phyloP scores from a whole-genome alignment of 2,329 filamentous ascomycete species.

The Colletotrichum trifolii region DNA sequence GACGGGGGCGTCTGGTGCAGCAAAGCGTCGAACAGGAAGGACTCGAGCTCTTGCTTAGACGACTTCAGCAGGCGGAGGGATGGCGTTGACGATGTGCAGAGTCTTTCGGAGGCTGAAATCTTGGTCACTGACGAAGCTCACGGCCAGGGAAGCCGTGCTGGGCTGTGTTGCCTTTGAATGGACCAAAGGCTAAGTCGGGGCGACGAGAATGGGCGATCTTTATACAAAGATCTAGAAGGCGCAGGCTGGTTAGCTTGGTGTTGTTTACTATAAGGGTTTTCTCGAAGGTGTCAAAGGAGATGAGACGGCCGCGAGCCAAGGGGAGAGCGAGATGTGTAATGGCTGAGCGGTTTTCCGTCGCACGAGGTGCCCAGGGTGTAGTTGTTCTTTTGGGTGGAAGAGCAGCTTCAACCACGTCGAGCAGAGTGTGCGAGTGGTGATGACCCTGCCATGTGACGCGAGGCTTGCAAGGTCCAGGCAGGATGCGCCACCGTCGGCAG shows the following conservation, averaged over 20 bases:
- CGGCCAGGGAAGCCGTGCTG: constrained; percentile 74
- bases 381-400: background rate
- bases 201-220: constrained; percentile 32
- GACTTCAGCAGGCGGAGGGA: constrained; percentile 63
- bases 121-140: constrained; percentile 72
- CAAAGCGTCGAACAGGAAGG: constrained; percentile 61
- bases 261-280: constrained; percentile 18
- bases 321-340: background rate
- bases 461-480: constrained; percentile 16
- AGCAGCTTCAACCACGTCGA: background rate
- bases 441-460: constrained; percentile 34
- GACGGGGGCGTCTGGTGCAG: constrained; percentile 60
- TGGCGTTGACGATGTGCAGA: constrained; percentile 74
- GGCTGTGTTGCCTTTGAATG: constrained; percentile 68
- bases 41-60: constrained; percentile 60
- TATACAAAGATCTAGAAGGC: constrained; percentile 33
- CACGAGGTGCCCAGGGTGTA: background rate
- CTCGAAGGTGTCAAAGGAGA: background rate
- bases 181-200: constrained; percentile 70
- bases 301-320: background rate
- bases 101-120: constrained; percentile 75
- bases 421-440: constrained; percentile 10
- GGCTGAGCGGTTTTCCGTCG: constrained; percentile 19
- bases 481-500: constrained; percentile 8
- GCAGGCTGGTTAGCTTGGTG: constrained; percentile 10